Base-by-base conservation (phyloP, 2,329 filamentous ascomycete species). In the Phialophora macrospora region DNA sequence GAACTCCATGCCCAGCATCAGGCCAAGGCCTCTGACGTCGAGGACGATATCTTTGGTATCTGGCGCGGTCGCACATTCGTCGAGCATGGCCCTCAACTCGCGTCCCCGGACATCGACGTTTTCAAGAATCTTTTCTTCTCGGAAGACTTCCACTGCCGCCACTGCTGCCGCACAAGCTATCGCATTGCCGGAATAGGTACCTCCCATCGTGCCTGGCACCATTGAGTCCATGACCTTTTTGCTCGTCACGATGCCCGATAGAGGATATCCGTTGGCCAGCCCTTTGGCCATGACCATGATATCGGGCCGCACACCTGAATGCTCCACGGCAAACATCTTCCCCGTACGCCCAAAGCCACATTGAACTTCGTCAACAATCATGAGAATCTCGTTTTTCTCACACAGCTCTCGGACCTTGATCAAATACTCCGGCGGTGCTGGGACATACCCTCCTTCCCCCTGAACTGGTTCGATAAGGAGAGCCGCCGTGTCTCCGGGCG, bases 251-350 rank as follows among this genome's bases (percentile, higher is more conserved):
- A 88, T 75, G 0, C 79, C 86, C 1, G 84, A 84, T 2, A 88
- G 77, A 0, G 84, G 80, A 69, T 84, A 86, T 0, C 86, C 86
- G 9, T 81, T 85, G 2, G 84, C 85, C 0, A 88, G 78, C 0
- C 83, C 84, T 73, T 88, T 88, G 3, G 84, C 86, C 32, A 88
- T 80, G 0, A 85, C 83, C 72, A 86, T 82, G 26, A 88, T 82
- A 70, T 88, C 86, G 0, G 86, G 86, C 0, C 82, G 79, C 1
- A 87, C 80, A n/a, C 75, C 81, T 64, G 87, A 82, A 56, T 86
- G 80, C 68, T 88, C 80, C 84, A 84, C 88, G 6, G 83, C 85
- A 69, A 87, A 85, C 2, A 86, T 73, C 1, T 82, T 83, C 1
- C 85, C 86, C 17, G 79, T 81, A 6, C 86, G 81, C 9, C 86